phyloP scores from a whole-genome alignment of 139 green algal species.

The Limnomonas spitsbergensis region DNA sequence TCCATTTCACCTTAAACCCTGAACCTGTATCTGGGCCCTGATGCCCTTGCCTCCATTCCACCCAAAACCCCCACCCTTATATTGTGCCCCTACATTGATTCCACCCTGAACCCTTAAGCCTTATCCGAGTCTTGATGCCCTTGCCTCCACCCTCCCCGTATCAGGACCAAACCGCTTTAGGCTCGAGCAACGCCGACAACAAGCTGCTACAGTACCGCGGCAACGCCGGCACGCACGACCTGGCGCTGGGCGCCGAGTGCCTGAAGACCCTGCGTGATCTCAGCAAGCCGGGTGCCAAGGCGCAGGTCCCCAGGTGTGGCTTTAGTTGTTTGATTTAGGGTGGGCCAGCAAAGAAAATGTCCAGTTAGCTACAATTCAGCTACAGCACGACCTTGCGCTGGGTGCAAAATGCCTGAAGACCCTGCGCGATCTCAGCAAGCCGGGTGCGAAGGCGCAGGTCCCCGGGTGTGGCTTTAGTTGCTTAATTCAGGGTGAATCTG shows the following conservation, averaged over 20 bases:
- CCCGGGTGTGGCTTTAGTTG: conserved; percentile 54
- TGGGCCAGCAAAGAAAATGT: too few relatives aligned
- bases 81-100: too few relatives aligned
- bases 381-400: conserved; percentile 83
- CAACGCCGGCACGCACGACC: conserved; percentile 93
- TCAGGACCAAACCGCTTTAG: conserved; percentile 32
- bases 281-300: conserved; percentile 17
- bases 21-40: too few relatives aligned
- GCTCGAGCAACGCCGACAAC: conserved; percentile 28
- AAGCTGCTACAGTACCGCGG: conserved; percentile 75
- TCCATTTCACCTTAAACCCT: too few relatives aligned
- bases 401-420: conserved; percentile 63
- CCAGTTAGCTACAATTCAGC: background rate
- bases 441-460: conserved; percentile 34
- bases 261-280: conserved; percentile 53
- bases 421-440: conserved; percentile 42
- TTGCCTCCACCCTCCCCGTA: too few relatives aligned
- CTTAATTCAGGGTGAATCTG: too few relatives aligned
- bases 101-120: too few relatives aligned
- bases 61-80: too few relatives aligned
- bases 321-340: too few relatives aligned
- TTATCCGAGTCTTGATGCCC: too few relatives aligned
- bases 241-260: conserved; percentile 75
- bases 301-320: conserved; percentile 57
- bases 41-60: too few relatives aligned